Base-by-base conservation (phyloP, 805 yeast genomes). In the Spathaspora arborariae region DNA sequence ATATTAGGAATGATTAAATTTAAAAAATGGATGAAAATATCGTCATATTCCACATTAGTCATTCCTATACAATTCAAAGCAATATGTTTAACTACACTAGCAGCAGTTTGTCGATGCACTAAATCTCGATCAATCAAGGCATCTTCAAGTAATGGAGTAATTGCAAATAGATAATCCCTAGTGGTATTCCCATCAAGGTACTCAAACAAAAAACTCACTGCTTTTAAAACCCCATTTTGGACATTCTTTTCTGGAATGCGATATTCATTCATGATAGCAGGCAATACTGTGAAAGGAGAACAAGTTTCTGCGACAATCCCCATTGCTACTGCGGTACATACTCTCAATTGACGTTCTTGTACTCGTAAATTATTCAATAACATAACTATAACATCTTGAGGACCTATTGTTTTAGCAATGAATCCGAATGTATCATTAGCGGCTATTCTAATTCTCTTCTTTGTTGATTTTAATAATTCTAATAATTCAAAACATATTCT, bases 251-350 rank as follows among this genome's bases (percentile, higher is more conserved):
- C 97, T 0, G 96, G 97, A 2, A 88, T 85, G 45, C 95, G 75
- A 62, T 92, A 94, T 64, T 94, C 99, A 64, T 92, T 90, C 96
- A 94, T 87, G 43, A 94, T 69, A 0, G 96, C 96, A 0, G 99
- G 99, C 7, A 94, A 64, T 0, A 92, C 96, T 0, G 97, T 88
- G 65, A 87, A 94, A 0, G 98, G 96, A 0, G 88, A 80, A 64
- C 98, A 94, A 0, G 86, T 82, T 48, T 91, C 94, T 0, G 98
- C 98, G 7, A 94, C 96, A 55, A 94, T 90, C 33, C 96, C 99
- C 53, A 94, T 88, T 0, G 99, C 99, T 36, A 94, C 97, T 5
- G 99, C 97, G 0, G 98, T 89, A 63, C 97, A 92, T 7, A 94
- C 96, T 59, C 99, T 84, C 37, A 88, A 74, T 67, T 94, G 99